Evolutionary conservation across 1,284 basidiomycete genomes (phyloP), one percentile per base, ranked within the genome.

Genomic region (Moesziomyces sp.): DNA sequence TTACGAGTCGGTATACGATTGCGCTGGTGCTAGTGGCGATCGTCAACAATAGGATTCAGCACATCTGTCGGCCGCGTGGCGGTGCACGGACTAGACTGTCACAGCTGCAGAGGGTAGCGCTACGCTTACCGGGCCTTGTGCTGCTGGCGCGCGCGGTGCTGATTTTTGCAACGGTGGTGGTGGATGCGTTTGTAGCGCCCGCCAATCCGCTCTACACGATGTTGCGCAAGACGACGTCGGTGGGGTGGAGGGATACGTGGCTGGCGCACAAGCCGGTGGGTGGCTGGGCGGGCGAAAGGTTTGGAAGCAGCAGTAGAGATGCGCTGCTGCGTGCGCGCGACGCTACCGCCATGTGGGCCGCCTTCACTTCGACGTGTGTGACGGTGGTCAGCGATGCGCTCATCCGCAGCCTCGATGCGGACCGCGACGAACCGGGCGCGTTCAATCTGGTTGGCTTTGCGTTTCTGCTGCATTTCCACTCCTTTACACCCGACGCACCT

Each of bases 381-480:
- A 55, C 55, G 47, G 60, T 77, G 44, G 53, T 75, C 45, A 75
- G 63, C 51, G 69, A 73, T 33, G 26, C 73, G 0, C 47, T 75
- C 19, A 58, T 75, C n/a, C 69, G 72, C 42, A 79, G 64, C 19
- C 63, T 78, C 11, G 76, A 78, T 38, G 74, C 75, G 0, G 65
- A 78, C 28, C 61, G 72, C 18, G 72, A 74, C 10, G 78, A 80
- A 45, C 63, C 73, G 7, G 74, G 77, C 8, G 67, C 75, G 1
- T 83, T 83, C 74, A 83, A 83, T 45, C 47, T 83, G 28, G 69
- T 74, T 35, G 74, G 78, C 24, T 81, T 81, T 43, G 79, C 77
- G 3, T 76, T 80, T 48, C 51, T 80, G 16, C 64, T 81, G 3
- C 76, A 81, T 52, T 65, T 76, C 23, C 74, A 81, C 58, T 67